Conservation (phyloP, 208 protist genomes). For the Balamuthia mandrillaris region DNA sequence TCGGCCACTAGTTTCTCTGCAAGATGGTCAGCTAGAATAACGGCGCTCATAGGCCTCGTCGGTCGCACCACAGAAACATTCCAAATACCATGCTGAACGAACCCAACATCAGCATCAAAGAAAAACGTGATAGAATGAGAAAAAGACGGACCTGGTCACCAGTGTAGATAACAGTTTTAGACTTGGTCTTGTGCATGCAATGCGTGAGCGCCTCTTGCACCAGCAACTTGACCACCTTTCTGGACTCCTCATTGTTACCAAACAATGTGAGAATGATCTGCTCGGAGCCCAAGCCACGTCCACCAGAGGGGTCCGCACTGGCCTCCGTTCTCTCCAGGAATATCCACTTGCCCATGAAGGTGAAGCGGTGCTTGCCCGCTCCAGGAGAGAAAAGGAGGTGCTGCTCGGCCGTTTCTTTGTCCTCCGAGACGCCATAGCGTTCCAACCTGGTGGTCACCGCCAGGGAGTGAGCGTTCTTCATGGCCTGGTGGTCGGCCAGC, state of each 20-base stretch:
- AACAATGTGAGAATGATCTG: neutral
- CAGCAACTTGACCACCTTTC: neutral
- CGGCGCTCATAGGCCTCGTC: neutral
- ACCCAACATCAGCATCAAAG: no score
- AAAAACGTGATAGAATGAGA: no score
- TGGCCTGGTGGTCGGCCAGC: conserved; percentile 1
- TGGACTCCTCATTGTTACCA: neutral
- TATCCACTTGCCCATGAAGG: neutral
- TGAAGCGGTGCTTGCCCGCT: neutral
- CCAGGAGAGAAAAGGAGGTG: neutral
- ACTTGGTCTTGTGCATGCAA: neutral
- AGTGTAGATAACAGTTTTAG: neutral
- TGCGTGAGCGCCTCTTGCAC: neutral
- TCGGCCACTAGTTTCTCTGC: conserved; percentile 51
- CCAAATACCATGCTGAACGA: no score
- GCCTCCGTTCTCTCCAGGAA: neutral
- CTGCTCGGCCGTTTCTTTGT: neutral
- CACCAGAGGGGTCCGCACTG: neutral
- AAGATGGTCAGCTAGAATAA: neutral
- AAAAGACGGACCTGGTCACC: neutral
- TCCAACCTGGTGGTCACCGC: neutral
- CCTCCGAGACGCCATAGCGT: neutral
- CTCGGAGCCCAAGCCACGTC: neutral
- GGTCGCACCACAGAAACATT: neutral
- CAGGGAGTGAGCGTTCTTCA: neutral